Evolutionary conservation across 441 rosid genomes (phyloP), one percentile per base, ranked within the genome.

Genomic region (Daphne laureola): DNA sequence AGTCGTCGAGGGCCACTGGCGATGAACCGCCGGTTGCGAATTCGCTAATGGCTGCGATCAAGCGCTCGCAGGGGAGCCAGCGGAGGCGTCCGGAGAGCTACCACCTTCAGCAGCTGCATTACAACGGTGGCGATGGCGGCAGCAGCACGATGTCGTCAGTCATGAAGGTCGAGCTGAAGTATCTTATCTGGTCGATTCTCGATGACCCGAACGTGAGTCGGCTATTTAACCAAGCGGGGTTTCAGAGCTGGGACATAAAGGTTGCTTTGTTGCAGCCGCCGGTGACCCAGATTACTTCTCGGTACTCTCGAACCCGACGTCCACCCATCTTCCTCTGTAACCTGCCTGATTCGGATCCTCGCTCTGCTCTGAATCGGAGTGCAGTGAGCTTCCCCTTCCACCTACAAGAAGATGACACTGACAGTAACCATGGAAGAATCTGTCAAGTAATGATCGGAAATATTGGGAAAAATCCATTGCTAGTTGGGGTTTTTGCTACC

Each of bases 11-110:
- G 26, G 36, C 36, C 9, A 27, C 62, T 12, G 49, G 36, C 16
- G 83, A 72, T 17, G 78, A 73, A 23, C 95, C 95, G 0, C 98
- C 90, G 18, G 71, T 91, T 0, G 83, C 96, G 38, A 87, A 91
- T 61, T 85, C 98, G 0, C 78, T 91, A 61, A 83, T 86, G 96
- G 98, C 96, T 58, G 96, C 95, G 63, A 85, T 91, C 72, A 85
- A 83, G 58, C 83, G 98, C 26, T 83, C 96, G 6, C 95, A 91
- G 59, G 95, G 92, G 14, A 82, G 73, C 49, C 98, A 91, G 72
- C 66, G 92, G 58, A 55, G 96, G 43, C 87, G 80, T 27, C 98
- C 96, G 16, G 98, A 91, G 65, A 81, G 69, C 46, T 78, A 78
- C 53, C 90, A 83, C 46, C 56, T 90, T 43, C 83, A 82, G 62